Percentiles rank a stretch among this genome's conserved stretches.
These are phyloP conservation scores for Falciphora oryzae DNA, from an alignment of 2,329 filamentous ascomycete genomes.

Conservation along the genomic window DNA sequence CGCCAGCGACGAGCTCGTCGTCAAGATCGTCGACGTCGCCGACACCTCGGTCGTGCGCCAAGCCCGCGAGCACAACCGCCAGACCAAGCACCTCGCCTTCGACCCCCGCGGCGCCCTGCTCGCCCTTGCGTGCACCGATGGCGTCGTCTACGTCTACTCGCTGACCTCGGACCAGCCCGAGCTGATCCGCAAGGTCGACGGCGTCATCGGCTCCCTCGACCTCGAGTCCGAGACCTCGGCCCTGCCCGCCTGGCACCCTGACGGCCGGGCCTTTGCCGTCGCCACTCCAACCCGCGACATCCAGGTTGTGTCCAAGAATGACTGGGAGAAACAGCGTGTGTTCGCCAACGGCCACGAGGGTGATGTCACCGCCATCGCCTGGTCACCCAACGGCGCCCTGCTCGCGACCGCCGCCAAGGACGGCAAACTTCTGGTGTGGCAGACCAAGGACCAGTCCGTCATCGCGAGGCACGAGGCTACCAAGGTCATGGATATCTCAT, in stretches of 20 bases:
- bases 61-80: conserved; percentile 75
- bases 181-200: conserved; percentile 77
- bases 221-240: conserved; percentile 71
- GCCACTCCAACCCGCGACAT: conserved; percentile 78
- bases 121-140: conserved; percentile 81
- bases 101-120: conserved; percentile 72
- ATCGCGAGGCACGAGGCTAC: conserved; percentile 73
- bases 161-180: conserved; percentile 72
- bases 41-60: conserved; percentile 73
- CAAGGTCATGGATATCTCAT: conserved; percentile 79
- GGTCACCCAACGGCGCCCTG: conserved; percentile 92
- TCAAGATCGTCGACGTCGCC: conserved; percentile 79
- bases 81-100: conserved; percentile 89
- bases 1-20: conserved; percentile 90
- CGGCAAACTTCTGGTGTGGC: conserved; percentile 74
- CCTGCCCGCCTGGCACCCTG: conserved; percentile 82
- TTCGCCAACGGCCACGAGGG: conserved; percentile 77
- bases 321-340: conserved; percentile 79
- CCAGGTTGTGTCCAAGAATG: conserved; percentile 77
- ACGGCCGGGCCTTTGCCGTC: conserved; percentile 83
- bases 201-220: conserved; percentile 74
- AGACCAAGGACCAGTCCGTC: conserved; percentile 78
- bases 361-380: conserved; percentile 80
- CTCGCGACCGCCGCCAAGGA: conserved; percentile 66
- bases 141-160: conserved; percentile 85